Base-by-base conservation (phyloP, 1,284 basidiomycete genomes). In the Irpex sp. region DNA sequence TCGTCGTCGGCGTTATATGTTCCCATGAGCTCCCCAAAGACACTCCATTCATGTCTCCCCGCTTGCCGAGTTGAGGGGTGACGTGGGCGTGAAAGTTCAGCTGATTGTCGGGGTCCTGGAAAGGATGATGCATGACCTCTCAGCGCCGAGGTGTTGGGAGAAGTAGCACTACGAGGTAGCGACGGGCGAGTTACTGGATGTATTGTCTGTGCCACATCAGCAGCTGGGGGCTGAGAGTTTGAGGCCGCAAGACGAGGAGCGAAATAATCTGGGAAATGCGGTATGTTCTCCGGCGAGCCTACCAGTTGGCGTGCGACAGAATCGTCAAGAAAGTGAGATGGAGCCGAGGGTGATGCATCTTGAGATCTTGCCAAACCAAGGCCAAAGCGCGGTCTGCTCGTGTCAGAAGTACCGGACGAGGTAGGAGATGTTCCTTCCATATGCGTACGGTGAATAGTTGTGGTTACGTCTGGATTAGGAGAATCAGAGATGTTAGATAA, bases 1-100 rank as follows among this genome's bases (percentile, higher is more conserved):
- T 47, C 71, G 68, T 39, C 71, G 68, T 39, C 70, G 50, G 78
- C 79, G 1, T 80, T 82, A 56, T 87, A 86, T 65, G 86, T 83
- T 69, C 87, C 82, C 86, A 92, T 89, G 39, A 89, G 72, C 69
- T 91, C 86, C 3, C 81, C 83, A 68, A 92, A 92, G 4, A 92
- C 76, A 0, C 86, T 78, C 90, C 90, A 92, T 74, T 84, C 79
- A 5, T 68, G 76, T 5, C 73, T 63, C 2, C 57, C 39, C 62
- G 35, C 5, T 54, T 19, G 8, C 56, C 36, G 37, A 39, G 21
- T 21, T 11, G 26, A 17, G 11, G 62, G 19, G 26, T 37, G 57
- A 5, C 59, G 60, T 11, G 58, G 49, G 51, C 49, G 49, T 17
- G 21, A 51, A 17, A 17, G 49, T 9, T 21, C 49, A 19, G 49